These are phyloP conservation scores for Didymella keratinophila DNA, from an alignment of 2,329 filamentous ascomycete species.

Conservation along the genomic window DNA sequence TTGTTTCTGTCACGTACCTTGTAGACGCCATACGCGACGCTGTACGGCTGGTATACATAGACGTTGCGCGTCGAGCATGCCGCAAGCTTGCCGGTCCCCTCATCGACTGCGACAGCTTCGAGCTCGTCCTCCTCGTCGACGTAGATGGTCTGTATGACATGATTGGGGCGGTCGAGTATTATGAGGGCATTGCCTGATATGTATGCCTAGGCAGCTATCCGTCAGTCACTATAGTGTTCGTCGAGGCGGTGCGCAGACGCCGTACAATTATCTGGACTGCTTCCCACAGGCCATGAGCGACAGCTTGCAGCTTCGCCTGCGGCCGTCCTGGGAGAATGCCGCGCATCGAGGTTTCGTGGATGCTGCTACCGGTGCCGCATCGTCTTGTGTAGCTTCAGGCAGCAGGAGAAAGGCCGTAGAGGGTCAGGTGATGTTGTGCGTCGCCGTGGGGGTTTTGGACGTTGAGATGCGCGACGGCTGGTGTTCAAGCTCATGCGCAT, in stretches of 20 bases:
- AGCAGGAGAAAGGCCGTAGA: background rate
- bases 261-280: conserved; percentile 75
- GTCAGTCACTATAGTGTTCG: conserved; percentile 23
- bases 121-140: conserved; percentile 75
- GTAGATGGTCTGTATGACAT: conserved; percentile 89
- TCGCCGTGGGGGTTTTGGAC: conserved; percentile 6
- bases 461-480: conserved; percentile 14
- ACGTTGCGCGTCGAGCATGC: conserved; percentile 71
- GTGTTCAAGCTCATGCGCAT: conserved; percentile 43
- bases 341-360: conserved; percentile 64
- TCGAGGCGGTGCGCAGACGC: conserved; percentile 11
- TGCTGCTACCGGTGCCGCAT: conserved; percentile 38
- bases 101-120: conserved; percentile 81
- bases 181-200: conserved; percentile 88
- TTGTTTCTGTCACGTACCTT: conserved; percentile 64
- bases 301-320: conserved; percentile 77
- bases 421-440: conserved; percentile 13
- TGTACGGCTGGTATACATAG: conserved; percentile 80
- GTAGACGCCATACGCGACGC: conserved; percentile 72
- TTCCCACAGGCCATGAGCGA: conserved; percentile 77
- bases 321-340: conserved; percentile 81
- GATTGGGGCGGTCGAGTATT: conserved; percentile 76
- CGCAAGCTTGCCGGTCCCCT: conserved; percentile 84
- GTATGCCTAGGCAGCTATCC: conserved; percentile 68
- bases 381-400: conserved; percentile 14